Evolutionary conservation across 2,329 filamentous ascomycete species (phyloP).

Genomic region (Calonectria henricotiae): DNA sequence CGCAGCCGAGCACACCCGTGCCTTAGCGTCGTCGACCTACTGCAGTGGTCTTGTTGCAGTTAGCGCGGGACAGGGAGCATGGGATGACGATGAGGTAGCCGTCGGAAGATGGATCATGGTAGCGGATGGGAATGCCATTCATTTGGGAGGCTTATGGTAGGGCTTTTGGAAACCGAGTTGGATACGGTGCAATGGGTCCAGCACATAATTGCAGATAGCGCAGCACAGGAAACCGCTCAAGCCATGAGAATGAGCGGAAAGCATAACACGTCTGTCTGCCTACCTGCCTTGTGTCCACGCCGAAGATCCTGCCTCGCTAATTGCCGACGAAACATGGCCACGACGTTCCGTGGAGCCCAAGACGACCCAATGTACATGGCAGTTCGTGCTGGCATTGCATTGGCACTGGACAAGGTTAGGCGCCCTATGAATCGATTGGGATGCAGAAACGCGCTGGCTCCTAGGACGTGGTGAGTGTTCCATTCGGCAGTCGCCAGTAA

Average conservation of each 20-base stretch:
- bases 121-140: conserved; percentile 23
- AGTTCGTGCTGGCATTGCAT: conserved; percentile 21
- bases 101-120: conserved; percentile 35
- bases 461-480: conserved; percentile 3
- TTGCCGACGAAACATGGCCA: conserved; percentile 7
- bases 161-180: conserved; percentile 9
- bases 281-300: background rate
- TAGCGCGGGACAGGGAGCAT: conserved; percentile 49
- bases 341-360: conserved; percentile 10
- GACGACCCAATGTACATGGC: conserved; percentile 7
- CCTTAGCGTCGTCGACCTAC: conserved; percentile 48
- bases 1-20: conserved; percentile 48
- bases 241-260: background rate
- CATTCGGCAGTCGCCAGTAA: conserved; percentile 18
- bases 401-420: conserved; percentile 12
- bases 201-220: background rate
- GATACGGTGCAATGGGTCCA: conserved; percentile 2
- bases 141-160: conserved; percentile 29
- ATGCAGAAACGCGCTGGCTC: conserved; percentile 22
- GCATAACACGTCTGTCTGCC: too few species aligned
- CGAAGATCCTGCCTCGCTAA: background rate
- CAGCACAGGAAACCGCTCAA: background rate
- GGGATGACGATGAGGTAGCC: conserved; percentile 32
- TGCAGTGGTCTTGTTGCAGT: conserved; percentile 35
- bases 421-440: background rate